A percentile compares a stretch with the other conserved stretches of the same genome.
Evolutionary conservation across 257 asterid species (phyloP).

Genomic region (Solanum bulbocastanum): DNA sequence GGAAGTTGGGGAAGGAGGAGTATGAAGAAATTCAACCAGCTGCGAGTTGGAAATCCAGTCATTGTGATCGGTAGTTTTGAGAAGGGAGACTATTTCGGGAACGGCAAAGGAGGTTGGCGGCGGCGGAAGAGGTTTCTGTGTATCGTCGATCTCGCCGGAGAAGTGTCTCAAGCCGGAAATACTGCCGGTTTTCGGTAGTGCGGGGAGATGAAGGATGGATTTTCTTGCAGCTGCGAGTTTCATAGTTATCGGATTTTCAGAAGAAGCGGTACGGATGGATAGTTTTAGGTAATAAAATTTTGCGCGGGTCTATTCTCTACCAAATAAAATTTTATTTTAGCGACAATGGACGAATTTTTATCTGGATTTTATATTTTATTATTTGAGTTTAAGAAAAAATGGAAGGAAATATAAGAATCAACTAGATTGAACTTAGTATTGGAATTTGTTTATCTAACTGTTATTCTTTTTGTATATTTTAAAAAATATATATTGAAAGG

Average conservation of each 20-base stretch:
- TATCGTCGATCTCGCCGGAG: constrained; percentile 1
- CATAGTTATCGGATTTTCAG: constrained; percentile 5
- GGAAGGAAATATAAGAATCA: not conserved
- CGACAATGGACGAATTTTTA: not conserved
- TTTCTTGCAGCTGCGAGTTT: constrained; percentile 6
- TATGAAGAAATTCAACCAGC: constrained; percentile 42
- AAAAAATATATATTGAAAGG: not conserved
- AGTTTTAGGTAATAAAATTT: not conserved
- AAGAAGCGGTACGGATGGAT: not conserved
- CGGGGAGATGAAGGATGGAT: not conserved
- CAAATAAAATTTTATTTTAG: not conserved
- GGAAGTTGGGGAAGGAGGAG: constrained; percentile 29
- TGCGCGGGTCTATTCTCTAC: not conserved
- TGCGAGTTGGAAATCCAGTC: constrained; percentile 37
- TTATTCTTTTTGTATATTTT: not conserved
- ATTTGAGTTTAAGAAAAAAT: not conserved
- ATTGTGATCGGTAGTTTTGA: constrained; percentile 37
- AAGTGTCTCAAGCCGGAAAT: constrained; percentile 9
- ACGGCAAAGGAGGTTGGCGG: constrained; percentile 2
- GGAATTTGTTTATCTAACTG: not conserved
- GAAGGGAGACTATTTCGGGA: constrained; percentile 29
- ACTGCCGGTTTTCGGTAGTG: constrained; percentile 11
- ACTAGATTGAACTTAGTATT: not conserved
- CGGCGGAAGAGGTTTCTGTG: not conserved
- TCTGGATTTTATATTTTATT: not conserved